phyloP scores from a whole-genome alignment of 768 basidiomycete species.

The Thelephora ganbajun region DNA sequence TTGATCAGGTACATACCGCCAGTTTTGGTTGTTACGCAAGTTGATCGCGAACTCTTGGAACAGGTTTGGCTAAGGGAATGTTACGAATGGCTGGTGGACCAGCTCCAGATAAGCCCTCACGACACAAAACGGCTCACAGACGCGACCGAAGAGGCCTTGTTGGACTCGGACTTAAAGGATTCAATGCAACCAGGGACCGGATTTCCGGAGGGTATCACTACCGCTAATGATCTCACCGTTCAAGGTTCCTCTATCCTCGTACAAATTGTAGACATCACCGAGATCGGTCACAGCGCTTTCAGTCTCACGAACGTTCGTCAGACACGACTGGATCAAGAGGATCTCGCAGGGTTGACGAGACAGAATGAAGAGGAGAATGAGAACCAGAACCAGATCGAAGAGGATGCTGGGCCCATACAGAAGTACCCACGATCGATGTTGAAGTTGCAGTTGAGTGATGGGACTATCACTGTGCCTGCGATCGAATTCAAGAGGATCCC shows the following conservation, averaged over 20 bases:
- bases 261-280: conserved; percentile 65
- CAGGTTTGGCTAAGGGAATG: not conserved
- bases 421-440: conserved; percentile 76
- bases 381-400: conserved; percentile 41
- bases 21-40: not conserved
- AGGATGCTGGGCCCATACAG: conserved; percentile 65
- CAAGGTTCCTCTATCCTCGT: conserved; percentile 47
- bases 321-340: conserved; percentile 45
- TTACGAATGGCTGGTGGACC: conserved; percentile 67
- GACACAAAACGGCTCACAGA: conserved; percentile 24
- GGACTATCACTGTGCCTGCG: conserved; percentile 49
- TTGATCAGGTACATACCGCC: conserved; percentile 40
- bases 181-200: conserved; percentile 64
- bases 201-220: conserved; percentile 32
- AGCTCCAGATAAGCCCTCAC: conserved; percentile 45
- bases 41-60: not conserved
- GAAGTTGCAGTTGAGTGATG: conserved; percentile 64
- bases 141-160: conserved; percentile 48
- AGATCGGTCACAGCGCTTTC: conserved; percentile 77
- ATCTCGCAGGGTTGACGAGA: conserved; percentile 25
- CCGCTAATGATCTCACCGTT: conserved; percentile 22
- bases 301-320: conserved; percentile 56
- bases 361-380: conserved; percentile 33
- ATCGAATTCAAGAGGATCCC: conserved; percentile 66
- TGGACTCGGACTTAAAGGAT: conserved; percentile 58